Evolutionary conservation across 192 early-diverging fungal genomes (phyloP).

Genomic region (Backusella australiensis): DNA sequence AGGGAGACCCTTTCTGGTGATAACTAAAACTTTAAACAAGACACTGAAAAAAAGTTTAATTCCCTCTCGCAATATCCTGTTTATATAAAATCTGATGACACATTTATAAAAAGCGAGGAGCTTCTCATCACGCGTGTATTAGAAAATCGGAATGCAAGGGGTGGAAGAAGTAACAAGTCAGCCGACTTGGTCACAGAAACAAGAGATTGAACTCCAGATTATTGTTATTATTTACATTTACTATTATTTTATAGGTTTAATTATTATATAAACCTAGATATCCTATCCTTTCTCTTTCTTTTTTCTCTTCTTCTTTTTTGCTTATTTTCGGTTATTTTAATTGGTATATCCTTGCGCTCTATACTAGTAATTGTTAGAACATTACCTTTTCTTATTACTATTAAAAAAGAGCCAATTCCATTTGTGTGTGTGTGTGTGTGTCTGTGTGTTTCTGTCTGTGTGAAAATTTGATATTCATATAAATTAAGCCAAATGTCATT

Average conservation of each 20-base stretch:
- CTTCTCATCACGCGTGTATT: not conserved
- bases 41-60: not conserved
- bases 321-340: not conserved
- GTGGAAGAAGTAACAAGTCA: not conserved
- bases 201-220: conserved; percentile 9
- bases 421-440: not conserved
- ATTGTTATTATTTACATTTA: conserved; percentile 11
- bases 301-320: not conserved
- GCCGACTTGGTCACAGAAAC: conserved; percentile 6
- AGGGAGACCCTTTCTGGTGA: not conserved
- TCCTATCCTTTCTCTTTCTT: not conserved
- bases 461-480: not conserved
- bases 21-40: not conserved
- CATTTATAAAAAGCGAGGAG: not conserved
- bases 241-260: too few relatives aligned
- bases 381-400: too few relatives aligned
- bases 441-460: not conserved
- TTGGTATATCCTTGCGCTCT: not conserved
- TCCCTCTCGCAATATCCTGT: too few relatives aligned
- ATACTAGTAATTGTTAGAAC: not conserved
- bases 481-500: not conserved
- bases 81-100: not conserved
- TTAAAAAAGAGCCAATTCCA: not conserved
- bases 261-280: not conserved
- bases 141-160: not conserved